These are phyloP conservation scores for Prunus kanzakura DNA, from an alignment of 306 rosid species.

Conservation along the genomic window DNA sequence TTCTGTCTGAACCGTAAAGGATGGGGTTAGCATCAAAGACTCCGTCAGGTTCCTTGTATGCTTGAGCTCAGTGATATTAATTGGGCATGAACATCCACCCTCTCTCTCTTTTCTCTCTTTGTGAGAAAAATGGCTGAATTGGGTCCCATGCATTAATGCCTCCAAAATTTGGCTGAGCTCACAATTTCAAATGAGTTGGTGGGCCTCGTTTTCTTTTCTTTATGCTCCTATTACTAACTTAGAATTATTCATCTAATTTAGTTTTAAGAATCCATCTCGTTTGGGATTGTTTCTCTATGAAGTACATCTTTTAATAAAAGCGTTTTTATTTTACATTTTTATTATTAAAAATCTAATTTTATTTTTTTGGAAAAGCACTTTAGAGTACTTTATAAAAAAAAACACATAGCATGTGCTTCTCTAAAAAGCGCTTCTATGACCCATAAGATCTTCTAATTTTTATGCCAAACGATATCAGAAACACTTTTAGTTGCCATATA, in stretches of 20 bases:
- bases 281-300: too few relatives aligned
- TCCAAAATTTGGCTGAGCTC: slow-evolving; percentile 55
- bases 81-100: slow-evolving; percentile 14
- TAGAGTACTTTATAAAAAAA: too few relatives aligned
- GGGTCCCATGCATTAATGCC: slow-evolving; percentile 53
- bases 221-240: neutral
- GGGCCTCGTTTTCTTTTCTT: slow-evolving; percentile 37
- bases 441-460: neutral
- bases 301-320: too few relatives aligned
- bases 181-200: slow-evolving; percentile 64
- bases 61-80: slow-evolving; percentile 5
- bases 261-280: neutral
- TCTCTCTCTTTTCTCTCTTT: neutral
- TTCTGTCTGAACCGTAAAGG: slow-evolving; percentile 48
- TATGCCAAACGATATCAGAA: neutral
- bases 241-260: neutral
- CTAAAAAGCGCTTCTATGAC: too few relatives aligned
- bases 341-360: too few relatives aligned
- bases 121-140: slow-evolving; percentile 23
- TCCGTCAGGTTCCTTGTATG: slow-evolving; percentile 65
- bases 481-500: too few relatives aligned
- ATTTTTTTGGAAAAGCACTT: too few relatives aligned
- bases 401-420: too few relatives aligned
- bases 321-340: too few relatives aligned
- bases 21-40: slow-evolving; percentile 46